phyloP scores from a whole-genome alignment of 164 flowering plant genomes.

The Magnolia sinica region DNA sequence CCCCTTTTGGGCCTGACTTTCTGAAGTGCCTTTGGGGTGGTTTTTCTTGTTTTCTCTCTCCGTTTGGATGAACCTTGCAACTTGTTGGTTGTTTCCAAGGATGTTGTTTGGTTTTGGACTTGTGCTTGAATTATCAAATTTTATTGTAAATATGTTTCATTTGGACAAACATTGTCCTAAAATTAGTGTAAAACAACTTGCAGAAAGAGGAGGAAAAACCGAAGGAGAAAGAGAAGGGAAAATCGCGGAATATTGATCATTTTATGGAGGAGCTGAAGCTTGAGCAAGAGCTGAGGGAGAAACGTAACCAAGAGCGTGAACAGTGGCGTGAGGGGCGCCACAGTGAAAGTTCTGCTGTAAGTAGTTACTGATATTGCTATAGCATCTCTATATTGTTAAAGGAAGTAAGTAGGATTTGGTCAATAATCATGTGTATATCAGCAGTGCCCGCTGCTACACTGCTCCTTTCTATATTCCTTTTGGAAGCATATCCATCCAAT shows the following conservation, averaged over 20 bases:
- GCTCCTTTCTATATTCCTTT: not conserved
- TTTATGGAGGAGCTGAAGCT: constrained; percentile 97
- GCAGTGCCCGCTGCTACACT: not conserved
- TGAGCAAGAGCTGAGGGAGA: constrained; percentile 96
- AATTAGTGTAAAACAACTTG: constrained; percentile 7
- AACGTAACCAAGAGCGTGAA: constrained; percentile 90
- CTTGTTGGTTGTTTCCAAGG: no score
- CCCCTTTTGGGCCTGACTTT: no score
- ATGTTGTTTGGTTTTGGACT: no score
- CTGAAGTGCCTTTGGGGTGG: no score
- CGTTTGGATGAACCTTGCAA: no score
- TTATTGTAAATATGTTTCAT: no score
- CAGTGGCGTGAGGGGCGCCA: constrained; percentile 76
- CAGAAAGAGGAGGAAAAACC: constrained; percentile 84
- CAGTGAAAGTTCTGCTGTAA: constrained; percentile 67
- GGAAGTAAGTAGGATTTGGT: not conserved
- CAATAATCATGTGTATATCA: not conserved
- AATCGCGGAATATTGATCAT: constrained; percentile 84
- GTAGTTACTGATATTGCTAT: constrained; percentile 19
- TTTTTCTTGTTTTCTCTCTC: no score
- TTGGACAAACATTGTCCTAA: no score
- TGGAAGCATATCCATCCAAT: not conserved
- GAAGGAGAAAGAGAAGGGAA: constrained; percentile 88
- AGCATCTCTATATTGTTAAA: not conserved
- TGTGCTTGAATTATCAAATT: no score